phyloP scores from a whole-genome alignment of 345 rosid species.

The Iberis pinnata region DNA sequence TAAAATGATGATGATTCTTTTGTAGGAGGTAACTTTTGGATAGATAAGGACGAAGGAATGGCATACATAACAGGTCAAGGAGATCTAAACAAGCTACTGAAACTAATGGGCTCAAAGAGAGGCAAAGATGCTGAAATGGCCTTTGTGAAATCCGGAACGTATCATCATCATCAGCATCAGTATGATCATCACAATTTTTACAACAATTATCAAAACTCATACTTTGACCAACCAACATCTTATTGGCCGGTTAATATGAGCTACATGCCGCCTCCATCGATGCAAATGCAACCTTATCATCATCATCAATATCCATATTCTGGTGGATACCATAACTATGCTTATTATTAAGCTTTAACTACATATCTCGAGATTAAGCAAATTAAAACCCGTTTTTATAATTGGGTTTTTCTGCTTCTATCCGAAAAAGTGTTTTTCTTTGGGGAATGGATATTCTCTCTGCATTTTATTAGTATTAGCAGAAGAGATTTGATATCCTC shows the following conservation, averaged over 20 bases:
- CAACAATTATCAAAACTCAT: constrained; percentile 2
- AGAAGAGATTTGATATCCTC: too few species aligned
- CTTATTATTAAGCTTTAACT: constrained; percentile 10
- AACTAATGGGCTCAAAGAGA: constrained; percentile 26
- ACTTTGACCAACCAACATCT: constrained; percentile 12
- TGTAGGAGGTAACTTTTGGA: constrained; percentile 27
- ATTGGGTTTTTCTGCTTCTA: too few species aligned
- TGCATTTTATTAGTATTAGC: constrained; percentile 18
- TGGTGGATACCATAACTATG: constrained; percentile 16
- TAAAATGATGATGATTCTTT: too few species aligned
- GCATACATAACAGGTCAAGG: constrained; percentile 27
- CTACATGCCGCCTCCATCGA: not conserved
- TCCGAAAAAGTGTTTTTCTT: not conserved
- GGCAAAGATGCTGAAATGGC: constrained; percentile 26
- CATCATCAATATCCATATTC: constrained; percentile 20
- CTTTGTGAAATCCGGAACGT: constrained; percentile 20
- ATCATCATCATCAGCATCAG: not conserved
- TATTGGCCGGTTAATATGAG: constrained; percentile 1
- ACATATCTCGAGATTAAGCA: constrained; percentile 18
- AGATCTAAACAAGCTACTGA: constrained; percentile 24
- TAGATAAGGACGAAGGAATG: constrained; percentile 32
- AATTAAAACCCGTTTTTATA: too few species aligned
- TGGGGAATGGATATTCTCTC: constrained; percentile 8
- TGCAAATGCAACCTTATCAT: constrained; percentile 20
- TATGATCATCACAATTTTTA: not conserved